Conservation (phyloP, 257 asterid species). For the Solanum megistacrolobum region DNA sequence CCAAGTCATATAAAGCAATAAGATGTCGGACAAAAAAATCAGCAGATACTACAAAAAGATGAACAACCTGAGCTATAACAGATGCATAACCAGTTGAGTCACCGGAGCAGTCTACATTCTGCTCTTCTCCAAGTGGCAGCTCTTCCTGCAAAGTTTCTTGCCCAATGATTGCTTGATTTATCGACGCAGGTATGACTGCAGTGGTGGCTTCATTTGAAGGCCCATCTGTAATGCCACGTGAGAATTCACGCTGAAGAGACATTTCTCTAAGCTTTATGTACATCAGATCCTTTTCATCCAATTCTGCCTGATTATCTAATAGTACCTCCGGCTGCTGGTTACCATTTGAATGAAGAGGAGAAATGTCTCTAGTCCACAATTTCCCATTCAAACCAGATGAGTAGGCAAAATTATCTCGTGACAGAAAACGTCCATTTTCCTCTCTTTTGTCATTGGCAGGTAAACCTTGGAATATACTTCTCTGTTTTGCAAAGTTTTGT, state of each 20-base stretch:
- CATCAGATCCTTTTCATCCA: constrained; percentile 34
- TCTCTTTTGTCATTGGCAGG: constrained; percentile 21
- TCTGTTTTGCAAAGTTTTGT: constrained; percentile 14
- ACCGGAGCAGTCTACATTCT: constrained; percentile 14
- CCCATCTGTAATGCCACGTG: constrained; percentile 15
- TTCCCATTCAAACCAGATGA: constrained; percentile 21
- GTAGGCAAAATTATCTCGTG: constrained; percentile 20
- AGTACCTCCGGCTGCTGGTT: constrained; percentile 18
- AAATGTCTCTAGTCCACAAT: constrained; percentile 17
- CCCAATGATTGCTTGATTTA: constrained; percentile 19
- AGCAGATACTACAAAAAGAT: background rate
- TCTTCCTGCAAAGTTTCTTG: constrained; percentile 21
- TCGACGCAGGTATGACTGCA: constrained; percentile 15
- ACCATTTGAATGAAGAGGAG: constrained; percentile 15
- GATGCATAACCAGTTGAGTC: constrained; percentile 30
- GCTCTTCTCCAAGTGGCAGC: constrained; percentile 15
- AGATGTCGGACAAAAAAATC: background rate
- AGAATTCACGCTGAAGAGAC: constrained; percentile 9
- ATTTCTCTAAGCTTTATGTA: constrained; percentile 49
- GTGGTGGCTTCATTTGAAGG: constrained; percentile 18
- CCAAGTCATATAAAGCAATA: background rate
- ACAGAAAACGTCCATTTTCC: constrained; percentile 21
- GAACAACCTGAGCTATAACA: constrained; percentile 42
- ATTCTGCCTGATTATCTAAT: constrained; percentile 9
- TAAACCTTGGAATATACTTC: background rate